A percentile compares a stretch with the other conserved stretches of the same genome.
Evolutionary conservation across 345 rosid genomes (phyloP).

Genomic region (Carallia pectinifolia): DNA sequence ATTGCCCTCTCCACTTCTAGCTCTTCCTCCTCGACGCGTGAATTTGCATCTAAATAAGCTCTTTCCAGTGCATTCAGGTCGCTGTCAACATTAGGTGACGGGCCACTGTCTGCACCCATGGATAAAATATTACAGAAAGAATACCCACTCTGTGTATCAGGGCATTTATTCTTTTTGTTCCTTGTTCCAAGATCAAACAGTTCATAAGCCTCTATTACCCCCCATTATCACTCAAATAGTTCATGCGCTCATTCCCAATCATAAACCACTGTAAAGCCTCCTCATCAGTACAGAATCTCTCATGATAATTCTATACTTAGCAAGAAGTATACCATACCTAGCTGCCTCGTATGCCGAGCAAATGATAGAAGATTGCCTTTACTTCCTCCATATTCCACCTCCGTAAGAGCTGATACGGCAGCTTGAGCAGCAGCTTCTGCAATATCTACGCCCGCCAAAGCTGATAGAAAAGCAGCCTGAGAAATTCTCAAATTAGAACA

Average conservation of each 20-base stretch:
- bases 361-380: conserved; percentile 27
- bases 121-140: background rate
- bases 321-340: conserved; percentile 36
- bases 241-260: too few species aligned
- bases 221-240: too few species aligned
- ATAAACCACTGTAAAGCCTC: too few species aligned
- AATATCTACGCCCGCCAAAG: conserved; percentile 75
- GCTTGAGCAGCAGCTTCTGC: conserved; percentile 86
- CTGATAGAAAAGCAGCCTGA: conserved; percentile 89
- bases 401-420: conserved; percentile 53
- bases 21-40: conserved; percentile 65
- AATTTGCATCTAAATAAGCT: conserved; percentile 41
- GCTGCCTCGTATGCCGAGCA: conserved; percentile 28
- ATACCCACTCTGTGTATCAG: too few species aligned
- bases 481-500: background rate
- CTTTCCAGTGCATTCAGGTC: conserved; percentile 32
- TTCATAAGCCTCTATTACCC: too few species aligned
- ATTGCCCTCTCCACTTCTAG: conserved; percentile 61
- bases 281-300: background rate
- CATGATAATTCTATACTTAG: background rate
- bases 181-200: too few species aligned
- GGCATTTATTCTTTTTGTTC: too few species aligned
- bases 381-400: conserved; percentile 40
- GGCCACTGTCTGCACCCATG: conserved; percentile 38
- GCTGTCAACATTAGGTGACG: conserved; percentile 40